Evolutionary conservation across 2,329 filamentous ascomycete genomes (phyloP), one percentile per base, ranked within the genome.

Genomic region (Aspergillus felis): DNA sequence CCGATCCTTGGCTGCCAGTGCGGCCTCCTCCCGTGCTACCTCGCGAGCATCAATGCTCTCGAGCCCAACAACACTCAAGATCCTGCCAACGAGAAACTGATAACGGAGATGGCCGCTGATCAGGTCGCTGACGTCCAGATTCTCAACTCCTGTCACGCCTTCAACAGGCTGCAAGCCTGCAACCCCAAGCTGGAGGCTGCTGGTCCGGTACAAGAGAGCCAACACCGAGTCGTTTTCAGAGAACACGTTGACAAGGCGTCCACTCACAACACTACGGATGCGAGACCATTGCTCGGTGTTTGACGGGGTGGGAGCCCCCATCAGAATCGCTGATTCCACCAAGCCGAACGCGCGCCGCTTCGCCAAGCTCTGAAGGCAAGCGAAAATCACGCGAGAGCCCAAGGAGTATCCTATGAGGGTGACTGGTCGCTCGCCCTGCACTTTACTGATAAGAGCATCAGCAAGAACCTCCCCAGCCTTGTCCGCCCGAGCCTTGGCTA

Each of bases 141-240:
- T 91, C 70, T 91, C 88, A 5, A 81, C 70, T 0, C 74, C 74
- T 0, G 70, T 63, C 2, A 79, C 69, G 14, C 69, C 83, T 57
- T 85, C 75, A 25, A 95, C 84, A 32, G 85, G 81, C 70, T 96
- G 89, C 1, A 97, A 78, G 0, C 92, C 93, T 0, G 92, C 92
- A 46, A 96, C 85, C 3, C 92, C 92, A 44, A 90, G 82, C 62
- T 94, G 88, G 28, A 96, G 83, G 57, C 87, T 92, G 44, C 89
- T 91, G 2, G 91, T 88, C 48, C 92, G 86, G 72, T 97, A 96
- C 20, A 96, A 79, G 70, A 96, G 93, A 1, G 86, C 92, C 1
- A 97, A 84, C 32, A 97, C 86, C 67, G 91, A 90, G 73, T 97
- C 92, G 59, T 94, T 92, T 53, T 88, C 86, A 1, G 90, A 93